These are phyloP conservation scores for Kluyveromyces dobzhanskii DNA, from an alignment of 805 yeast genomes.

Conservation along the genomic window DNA sequence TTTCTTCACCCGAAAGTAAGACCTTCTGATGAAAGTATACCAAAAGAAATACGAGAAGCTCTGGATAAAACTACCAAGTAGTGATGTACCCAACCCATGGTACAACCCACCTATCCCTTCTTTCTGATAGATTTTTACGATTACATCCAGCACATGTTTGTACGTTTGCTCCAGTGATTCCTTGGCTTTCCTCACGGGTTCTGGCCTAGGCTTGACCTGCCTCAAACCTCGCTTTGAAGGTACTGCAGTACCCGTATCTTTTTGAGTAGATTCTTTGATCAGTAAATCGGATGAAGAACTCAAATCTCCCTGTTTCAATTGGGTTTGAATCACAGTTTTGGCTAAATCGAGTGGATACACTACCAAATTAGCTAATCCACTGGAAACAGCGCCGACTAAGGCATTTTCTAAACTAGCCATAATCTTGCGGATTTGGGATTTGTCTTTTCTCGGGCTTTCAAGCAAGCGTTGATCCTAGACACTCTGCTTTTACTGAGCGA, in stretches of 20 bases:
- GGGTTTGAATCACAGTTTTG: conserved; percentile 72
- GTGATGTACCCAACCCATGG: conserved; percentile 59
- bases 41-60: conserved; percentile 82
- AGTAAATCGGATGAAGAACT: background rate
- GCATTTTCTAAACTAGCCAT: conserved; percentile 64
- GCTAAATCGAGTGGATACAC: conserved; percentile 78
- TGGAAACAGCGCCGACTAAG: conserved; percentile 73
- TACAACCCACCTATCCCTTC: conserved; percentile 65
- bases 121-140: conserved; percentile 43
- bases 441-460: no score
- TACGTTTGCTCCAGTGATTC: conserved; percentile 31
- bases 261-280: conserved; percentile 4
- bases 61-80: conserved; percentile 66
- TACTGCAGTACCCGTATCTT: conserved; percentile 2
- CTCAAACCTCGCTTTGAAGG: conserved; percentile 1
- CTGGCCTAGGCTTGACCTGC: conserved; percentile 13
- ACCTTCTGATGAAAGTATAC: conserved; percentile 64
- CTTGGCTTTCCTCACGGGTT: background rate
- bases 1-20: conserved; percentile 36
- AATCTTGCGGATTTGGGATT: no score
- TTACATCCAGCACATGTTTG: conserved; percentile 53
- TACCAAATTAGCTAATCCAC: conserved; percentile 66
- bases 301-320: conserved; percentile 24
- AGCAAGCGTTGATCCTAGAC: no score
- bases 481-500: no score